A percentile compares a stretch with the other conserved stretches of the same genome.
Conservation (phyloP, 306 rosid species). For the Quercus robur region DNA sequence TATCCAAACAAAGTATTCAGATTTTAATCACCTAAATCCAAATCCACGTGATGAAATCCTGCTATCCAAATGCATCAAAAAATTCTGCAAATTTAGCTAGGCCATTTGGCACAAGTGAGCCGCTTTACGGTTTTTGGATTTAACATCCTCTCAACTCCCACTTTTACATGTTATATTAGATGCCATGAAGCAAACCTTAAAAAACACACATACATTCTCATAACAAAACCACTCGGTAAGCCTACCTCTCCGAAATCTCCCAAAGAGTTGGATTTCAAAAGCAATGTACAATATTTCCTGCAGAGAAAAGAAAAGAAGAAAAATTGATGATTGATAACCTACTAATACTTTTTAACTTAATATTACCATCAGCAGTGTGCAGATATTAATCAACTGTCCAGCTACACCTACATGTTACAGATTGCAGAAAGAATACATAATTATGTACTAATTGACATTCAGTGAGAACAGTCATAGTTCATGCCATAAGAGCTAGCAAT, state of each 20-base stretch:
- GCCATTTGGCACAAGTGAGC: too few species aligned
- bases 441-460: neutral
- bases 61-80: too few species aligned
- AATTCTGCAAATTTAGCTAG: too few species aligned
- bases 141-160: too few species aligned
- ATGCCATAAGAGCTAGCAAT: neutral
- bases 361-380: neutral
- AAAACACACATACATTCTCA: neutral
- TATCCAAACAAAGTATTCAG: too few species aligned
- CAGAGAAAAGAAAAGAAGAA: conserved; percentile 18
- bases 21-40: too few species aligned
- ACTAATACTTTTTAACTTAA: conserved; percentile 14
- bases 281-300: conserved; percentile 87
- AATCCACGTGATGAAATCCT: too few species aligned
- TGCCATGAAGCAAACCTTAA: neutral
- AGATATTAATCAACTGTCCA: neutral
- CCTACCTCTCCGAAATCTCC: conserved; percentile 51
- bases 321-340: neutral
- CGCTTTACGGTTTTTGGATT: too few species aligned
- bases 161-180: too few species aligned
- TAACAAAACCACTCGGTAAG: conserved; percentile 16
- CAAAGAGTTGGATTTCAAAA: conserved; percentile 44
- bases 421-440: neutral
- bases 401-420: neutral
- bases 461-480: neutral